A percentile compares a stretch with the other conserved stretches of the same genome.
Evolutionary conservation across 2,329 filamentous ascomycete species (phyloP).

Genomic region (Pseudogymnoascus sp.): DNA sequence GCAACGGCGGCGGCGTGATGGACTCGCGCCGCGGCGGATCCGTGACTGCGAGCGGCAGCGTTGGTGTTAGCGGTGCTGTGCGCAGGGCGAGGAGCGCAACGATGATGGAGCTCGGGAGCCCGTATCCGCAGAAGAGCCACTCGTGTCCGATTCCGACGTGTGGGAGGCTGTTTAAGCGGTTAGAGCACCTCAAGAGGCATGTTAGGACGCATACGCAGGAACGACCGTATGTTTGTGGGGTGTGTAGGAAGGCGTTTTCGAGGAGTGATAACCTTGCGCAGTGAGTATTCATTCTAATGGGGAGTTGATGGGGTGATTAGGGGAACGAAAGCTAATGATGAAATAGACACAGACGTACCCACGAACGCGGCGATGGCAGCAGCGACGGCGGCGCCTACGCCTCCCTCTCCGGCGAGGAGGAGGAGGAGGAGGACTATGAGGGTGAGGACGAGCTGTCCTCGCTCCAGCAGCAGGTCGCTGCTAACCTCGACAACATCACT

Average conservation of each 20-base stretch:
- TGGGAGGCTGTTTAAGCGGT: slow-evolving; percentile 93
- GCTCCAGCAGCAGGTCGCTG: slow-evolving; percentile 64
- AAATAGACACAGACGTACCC: slow-evolving; percentile 62
- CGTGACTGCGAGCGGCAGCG: slow-evolving; percentile 58
- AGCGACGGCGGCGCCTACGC: slow-evolving; percentile 46
- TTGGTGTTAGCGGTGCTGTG: slow-evolving; percentile 66
- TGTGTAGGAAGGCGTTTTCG: slow-evolving; percentile 98
- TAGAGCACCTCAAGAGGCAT: slow-evolving; percentile 99
- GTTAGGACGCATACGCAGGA: slow-evolving; percentile 99
- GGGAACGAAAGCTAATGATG: not conserved
- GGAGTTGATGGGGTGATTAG: not conserved
- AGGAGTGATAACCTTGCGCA: slow-evolving; percentile 98
- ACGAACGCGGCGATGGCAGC: slow-evolving; percentile 67
- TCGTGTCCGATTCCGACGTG: slow-evolving; percentile 99
- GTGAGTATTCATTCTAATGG: slow-evolving; percentile 45
- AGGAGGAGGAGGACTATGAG: slow-evolving; percentile 74
- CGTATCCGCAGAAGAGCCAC: slow-evolving; percentile 95
- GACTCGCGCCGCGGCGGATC: slow-evolving; percentile 66
- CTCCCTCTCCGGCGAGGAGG: slow-evolving; percentile 59
- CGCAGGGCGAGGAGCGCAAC: slow-evolving; percentile 89
- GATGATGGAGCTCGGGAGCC: slow-evolving; percentile 80
- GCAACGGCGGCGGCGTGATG: slow-evolving; percentile 47
- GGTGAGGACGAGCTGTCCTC: slow-evolving; percentile 79
- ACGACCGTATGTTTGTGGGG: slow-evolving; percentile 92
- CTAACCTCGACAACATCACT: slow-evolving; percentile 53